Evolutionary conservation across 2,329 filamentous ascomycete genomes (phyloP).

Genomic region (Verticillium nubilum): DNA sequence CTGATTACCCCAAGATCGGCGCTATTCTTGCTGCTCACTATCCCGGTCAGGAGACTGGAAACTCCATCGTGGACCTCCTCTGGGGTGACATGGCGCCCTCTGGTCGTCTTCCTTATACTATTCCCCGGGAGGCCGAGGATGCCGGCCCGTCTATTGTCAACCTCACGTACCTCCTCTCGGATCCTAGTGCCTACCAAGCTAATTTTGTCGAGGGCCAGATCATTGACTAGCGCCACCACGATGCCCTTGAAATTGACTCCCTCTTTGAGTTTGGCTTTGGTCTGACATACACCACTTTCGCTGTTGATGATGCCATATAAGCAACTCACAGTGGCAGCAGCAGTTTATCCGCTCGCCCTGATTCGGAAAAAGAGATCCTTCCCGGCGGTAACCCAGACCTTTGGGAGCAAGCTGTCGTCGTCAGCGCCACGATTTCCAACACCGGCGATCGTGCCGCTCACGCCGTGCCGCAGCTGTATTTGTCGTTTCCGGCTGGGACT

Average conservation of each 20-base stretch:
- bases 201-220: conserved; percentile 46
- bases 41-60: conserved; percentile 26
- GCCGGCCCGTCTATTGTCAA: conserved; percentile 40
- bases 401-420: conserved; percentile 44
- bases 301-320: conserved; percentile 10
- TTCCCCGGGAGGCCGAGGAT: conserved; percentile 47
- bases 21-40: no score
- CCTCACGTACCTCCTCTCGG: not conserved
- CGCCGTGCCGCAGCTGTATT: no score
- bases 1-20: conserved; percentile 50
- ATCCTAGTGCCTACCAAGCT: conserved; percentile 15
- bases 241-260: conserved; percentile 39
- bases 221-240: conserved; percentile 50
- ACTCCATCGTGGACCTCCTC: conserved; percentile 47
- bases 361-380: conserved; percentile 25
- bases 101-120: conserved; percentile 58
- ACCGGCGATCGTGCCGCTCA: no score
- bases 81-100: conserved; percentile 49
- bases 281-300: conserved; percentile 42
- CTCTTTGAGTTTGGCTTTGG: conserved; percentile 51
- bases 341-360: conserved; percentile 24
- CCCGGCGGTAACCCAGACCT: conserved; percentile 50
- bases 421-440: conserved; percentile 19
- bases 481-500: conserved; percentile 10
- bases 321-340: conserved; percentile 13